Conservation (phyloP, 2,329 filamentous ascomycete genomes). For the Tolypocladium paradoxum region DNA sequence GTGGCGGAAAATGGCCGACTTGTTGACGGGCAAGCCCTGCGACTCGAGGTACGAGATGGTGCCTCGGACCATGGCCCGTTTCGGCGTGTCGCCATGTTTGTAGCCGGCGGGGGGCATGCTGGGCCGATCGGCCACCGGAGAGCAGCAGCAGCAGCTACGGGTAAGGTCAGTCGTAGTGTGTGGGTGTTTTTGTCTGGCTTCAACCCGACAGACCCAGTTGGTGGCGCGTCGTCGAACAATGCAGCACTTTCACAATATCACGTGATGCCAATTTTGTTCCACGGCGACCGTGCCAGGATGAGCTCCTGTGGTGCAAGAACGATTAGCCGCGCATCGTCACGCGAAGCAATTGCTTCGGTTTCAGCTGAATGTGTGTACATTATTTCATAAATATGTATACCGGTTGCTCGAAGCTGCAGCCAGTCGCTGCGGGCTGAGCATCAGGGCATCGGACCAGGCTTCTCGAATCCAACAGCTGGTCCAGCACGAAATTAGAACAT, state of each 20-base stretch:
- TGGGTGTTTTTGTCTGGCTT: slow-evolving; percentile 23
- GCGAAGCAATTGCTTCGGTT: not conserved
- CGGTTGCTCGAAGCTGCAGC: not conserved
- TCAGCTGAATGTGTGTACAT: slow-evolving; percentile 1
- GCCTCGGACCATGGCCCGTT: slow-evolving; percentile 27
- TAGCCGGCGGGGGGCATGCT: slow-evolving; percentile 12
- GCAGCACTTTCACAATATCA: not conserved
- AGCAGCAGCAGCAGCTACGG: not conserved
- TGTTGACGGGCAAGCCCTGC: slow-evolving; percentile 26
- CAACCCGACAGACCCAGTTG: not conserved
- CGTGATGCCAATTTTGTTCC: not conserved
- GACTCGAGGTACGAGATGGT: slow-evolving; percentile 29
- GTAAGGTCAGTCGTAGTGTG: slow-evolving; percentile 12
- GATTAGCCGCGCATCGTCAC: not conserved
- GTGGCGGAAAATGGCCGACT: slow-evolving; percentile 27
- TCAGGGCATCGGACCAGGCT: not conserved
- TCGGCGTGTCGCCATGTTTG: slow-evolving; percentile 25
- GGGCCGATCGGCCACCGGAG: not conserved
- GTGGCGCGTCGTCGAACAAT: not conserved
- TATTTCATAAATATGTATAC: not conserved
- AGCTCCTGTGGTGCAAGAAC: not conserved
- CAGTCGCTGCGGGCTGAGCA: not conserved
- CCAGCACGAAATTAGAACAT: not conserved
- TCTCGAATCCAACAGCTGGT: not conserved
- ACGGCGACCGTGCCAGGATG: not conserved